Evolutionary conservation across 768 basidiomycete genomes (phyloP).

Genomic region (Phylloporus sp.): DNA sequence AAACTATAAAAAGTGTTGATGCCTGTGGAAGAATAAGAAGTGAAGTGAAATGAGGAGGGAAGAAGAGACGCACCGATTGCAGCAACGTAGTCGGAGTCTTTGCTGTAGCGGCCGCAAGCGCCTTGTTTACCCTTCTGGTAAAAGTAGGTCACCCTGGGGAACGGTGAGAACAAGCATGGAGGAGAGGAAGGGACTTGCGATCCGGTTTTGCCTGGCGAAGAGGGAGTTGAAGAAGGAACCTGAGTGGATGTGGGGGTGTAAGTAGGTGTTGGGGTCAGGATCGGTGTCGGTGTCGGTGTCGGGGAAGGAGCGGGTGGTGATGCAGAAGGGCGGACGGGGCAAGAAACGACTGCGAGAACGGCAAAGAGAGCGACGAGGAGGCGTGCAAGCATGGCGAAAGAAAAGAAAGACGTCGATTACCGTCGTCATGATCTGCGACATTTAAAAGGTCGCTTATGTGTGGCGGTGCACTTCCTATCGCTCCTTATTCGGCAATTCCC

Average conservation of each 20-base stretch:
- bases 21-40: constrained; percentile 28
- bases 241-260: neutral
- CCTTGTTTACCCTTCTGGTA: constrained; percentile 71
- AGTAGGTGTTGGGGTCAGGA: neutral
- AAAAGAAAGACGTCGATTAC: neutral
- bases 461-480: neutral
- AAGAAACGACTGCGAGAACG: constrained; percentile 51
- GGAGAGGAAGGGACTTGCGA: constrained; percentile 32
- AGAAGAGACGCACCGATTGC: constrained; percentile 51
- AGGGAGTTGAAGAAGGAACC: neutral
- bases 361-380: constrained; percentile 50
- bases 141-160: constrained; percentile 58
- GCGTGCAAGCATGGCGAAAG: constrained; percentile 31
- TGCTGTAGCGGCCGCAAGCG: constrained; percentile 65
- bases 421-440: neutral
- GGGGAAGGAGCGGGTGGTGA: neutral
- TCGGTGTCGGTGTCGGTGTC: neutral
- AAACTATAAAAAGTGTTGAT: no score
- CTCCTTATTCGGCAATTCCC: constrained; percentile 1
- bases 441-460: neutral
- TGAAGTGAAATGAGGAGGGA: neutral
- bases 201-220: constrained; percentile 29
- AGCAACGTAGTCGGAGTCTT: constrained; percentile 56
- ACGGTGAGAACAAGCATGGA: neutral
- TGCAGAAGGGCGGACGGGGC: constrained; percentile 26